Percentiles rank a stretch among this genome's conserved stretches.
Conservation (phyloP, 192 early-diverging fungal genomes). For the Backusella circina region DNA sequence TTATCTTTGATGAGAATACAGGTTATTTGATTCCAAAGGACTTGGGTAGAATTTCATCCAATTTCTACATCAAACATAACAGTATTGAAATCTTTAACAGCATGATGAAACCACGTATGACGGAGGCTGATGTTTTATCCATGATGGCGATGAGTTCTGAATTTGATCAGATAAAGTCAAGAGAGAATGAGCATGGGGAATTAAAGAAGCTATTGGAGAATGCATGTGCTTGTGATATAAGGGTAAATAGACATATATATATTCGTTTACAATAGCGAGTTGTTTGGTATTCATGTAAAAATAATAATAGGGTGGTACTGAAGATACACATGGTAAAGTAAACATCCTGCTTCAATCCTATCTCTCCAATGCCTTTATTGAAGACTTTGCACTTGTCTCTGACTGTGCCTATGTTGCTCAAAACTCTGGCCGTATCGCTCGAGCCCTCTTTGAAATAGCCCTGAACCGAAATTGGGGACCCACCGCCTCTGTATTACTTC, state of each 20-base stretch:
- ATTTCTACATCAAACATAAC: conserved; percentile 87
- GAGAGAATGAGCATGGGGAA: conserved; percentile 86
- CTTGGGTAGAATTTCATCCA: conserved; percentile 88
- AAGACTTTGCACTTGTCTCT: conserved; percentile 94
- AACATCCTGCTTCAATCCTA: conserved; percentile 92
- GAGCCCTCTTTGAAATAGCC: conserved; percentile 96
- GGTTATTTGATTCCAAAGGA: conserved; percentile 88
- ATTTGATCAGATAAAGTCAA: conserved; percentile 91
- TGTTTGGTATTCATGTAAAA: background rate
- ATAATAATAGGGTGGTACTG: conserved; percentile 63
- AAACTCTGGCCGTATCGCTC: conserved; percentile 87
- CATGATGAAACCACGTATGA: conserved; percentile 83
- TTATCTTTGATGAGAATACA: conserved; percentile 79
- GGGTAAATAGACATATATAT: conserved; percentile 41
- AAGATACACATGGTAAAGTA: conserved; percentile 85
- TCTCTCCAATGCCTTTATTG: conserved; percentile 72
- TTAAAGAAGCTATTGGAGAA: conserved; percentile 63
- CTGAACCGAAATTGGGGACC: conserved; percentile 90
- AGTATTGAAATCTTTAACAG: conserved; percentile 89
- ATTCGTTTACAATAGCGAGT: background rate
- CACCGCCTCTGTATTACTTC: conserved; percentile 77
- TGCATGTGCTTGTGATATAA: conserved; percentile 83
- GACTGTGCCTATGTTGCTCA: conserved; percentile 94
- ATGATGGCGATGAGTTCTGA: conserved; percentile 89
- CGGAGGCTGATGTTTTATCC: conserved; percentile 88